These are phyloP conservation scores for Diaporthe sp. DNA, from an alignment of 2,329 filamentous ascomycete species.

Conservation along the genomic window DNA sequence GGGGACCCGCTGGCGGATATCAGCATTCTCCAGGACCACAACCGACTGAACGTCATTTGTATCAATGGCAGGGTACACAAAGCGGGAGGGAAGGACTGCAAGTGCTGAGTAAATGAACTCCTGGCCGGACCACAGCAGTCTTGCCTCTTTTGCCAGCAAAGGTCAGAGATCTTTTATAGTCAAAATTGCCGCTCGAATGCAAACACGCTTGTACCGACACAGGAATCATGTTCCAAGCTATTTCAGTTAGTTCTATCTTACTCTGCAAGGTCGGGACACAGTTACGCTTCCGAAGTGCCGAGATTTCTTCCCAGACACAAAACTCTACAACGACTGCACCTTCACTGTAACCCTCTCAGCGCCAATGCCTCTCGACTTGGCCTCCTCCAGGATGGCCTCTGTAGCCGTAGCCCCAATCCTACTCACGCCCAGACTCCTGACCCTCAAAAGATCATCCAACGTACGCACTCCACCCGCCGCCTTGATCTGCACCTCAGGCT, in stretches of 20 bases:
- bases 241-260: too few relatives aligned
- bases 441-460: constrained; percentile 68
- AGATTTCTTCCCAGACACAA: too few relatives aligned
- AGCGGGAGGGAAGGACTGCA: constrained; percentile 3
- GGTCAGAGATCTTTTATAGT: too few relatives aligned
- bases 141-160: not conserved
- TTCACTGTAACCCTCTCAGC: constrained; percentile 41
- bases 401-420: constrained; percentile 71
- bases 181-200: too few relatives aligned
- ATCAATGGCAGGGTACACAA: constrained; percentile 64
- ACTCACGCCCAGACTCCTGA: constrained; percentile 67
- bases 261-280: too few relatives aligned
- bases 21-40: constrained; percentile 57
- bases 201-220: not conserved
- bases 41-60: constrained; percentile 59
- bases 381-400: constrained; percentile 67
- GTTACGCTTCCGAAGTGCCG: too few relatives aligned
- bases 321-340: not conserved
- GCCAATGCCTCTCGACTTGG: constrained; percentile 62
- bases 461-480: constrained; percentile 70
- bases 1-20: constrained; percentile 60
- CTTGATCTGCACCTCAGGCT: constrained; percentile 66
- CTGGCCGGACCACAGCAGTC: too few relatives aligned
- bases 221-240: not conserved
- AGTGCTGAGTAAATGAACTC: not conserved